Evolutionary conservation across 257 asterid genomes (phyloP).

Genomic region (Nicotiana otophora): DNA sequence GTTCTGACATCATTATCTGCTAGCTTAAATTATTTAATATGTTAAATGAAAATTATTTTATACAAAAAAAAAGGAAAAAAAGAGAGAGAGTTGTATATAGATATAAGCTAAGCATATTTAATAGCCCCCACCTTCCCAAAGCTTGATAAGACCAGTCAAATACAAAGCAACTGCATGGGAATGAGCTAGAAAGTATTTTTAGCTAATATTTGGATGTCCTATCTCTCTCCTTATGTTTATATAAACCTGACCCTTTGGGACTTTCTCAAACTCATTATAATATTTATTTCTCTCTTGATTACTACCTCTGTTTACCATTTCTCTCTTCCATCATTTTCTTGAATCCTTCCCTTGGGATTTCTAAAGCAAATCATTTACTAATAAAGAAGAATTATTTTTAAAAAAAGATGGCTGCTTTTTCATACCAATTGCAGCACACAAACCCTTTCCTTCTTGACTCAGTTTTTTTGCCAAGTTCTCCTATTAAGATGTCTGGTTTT

Average conservation of each 20-base stretch:
- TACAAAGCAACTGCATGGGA: conserved; percentile 18
- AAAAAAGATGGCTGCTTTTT: conserved; percentile 39
- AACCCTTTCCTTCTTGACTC: conserved; percentile 28
- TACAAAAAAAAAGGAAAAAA: not conserved
- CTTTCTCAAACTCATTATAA: conserved; percentile 32
- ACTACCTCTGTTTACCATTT: not conserved
- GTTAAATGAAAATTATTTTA: not conserved
- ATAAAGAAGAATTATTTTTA: conserved; percentile 8
- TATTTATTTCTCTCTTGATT: not conserved
- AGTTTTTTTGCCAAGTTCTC: conserved; percentile 21
- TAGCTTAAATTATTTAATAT: not conserved
- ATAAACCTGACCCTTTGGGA: conserved; percentile 34
- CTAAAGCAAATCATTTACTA: conserved; percentile 4
- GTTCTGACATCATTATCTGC: not conserved
- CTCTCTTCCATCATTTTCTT: conserved; percentile 43
- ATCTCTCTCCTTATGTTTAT: conserved; percentile 24
- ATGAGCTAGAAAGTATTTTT: not conserved
- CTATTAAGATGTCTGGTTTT: conserved; percentile 19
- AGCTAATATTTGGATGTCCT: conserved; percentile 4
- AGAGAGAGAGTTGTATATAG: conserved; percentile 11
- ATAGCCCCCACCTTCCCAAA: conserved; percentile 18
- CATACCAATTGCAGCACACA: conserved; percentile 22
- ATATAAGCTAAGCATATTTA: conserved; percentile 13
- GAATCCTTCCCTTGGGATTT: conserved; percentile 10
- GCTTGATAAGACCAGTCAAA: conserved; percentile 31